phyloP scores from a whole-genome alignment of 768 basidiomycete genomes.

The Dioszegia aurantiaca region DNA sequence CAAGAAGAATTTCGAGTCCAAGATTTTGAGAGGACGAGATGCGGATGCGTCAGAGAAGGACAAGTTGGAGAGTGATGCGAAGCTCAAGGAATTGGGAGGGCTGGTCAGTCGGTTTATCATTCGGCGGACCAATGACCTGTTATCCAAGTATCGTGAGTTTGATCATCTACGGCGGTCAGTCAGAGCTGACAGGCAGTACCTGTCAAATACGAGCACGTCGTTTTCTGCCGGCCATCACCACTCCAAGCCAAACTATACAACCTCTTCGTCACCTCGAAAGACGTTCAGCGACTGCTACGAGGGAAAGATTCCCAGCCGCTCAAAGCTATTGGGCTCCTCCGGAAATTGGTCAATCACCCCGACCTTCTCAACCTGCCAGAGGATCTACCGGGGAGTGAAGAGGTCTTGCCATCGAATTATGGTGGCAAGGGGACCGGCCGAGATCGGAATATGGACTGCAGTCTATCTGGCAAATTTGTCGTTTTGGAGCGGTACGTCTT shows the following conservation, averaged over 20 bases:
- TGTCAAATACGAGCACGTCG: slow-evolving; percentile 97
- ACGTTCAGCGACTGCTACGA: slow-evolving; percentile 82
- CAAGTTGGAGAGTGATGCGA: slow-evolving; percentile 79
- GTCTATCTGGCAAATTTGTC: slow-evolving; percentile 87
- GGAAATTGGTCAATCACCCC: slow-evolving; percentile 94
- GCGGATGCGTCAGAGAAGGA: slow-evolving; percentile 74
- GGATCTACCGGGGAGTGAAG: slow-evolving; percentile 77
- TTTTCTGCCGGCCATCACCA: slow-evolving; percentile 81
- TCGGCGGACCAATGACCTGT: slow-evolving; percentile 83
- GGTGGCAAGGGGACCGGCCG: slow-evolving; percentile 42
- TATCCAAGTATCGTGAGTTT: slow-evolving; percentile 86
- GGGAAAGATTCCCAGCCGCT: slow-evolving; percentile 88
- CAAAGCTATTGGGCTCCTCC: slow-evolving; percentile 88
- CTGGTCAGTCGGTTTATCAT: slow-evolving; percentile 93
- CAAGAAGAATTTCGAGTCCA: slow-evolving; percentile 90
- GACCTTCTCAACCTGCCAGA: slow-evolving; percentile 80
- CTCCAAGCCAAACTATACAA: slow-evolving; percentile 83
- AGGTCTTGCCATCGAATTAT: slow-evolving; percentile 77
- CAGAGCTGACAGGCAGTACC: slow-evolving; percentile 64
- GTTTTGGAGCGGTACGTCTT: slow-evolving; percentile 77
- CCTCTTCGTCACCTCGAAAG: slow-evolving; percentile 86
- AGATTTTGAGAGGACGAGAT: slow-evolving; percentile 85
- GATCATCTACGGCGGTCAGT: neutral
- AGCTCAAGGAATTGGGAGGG: slow-evolving; percentile 82
- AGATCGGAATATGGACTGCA: slow-evolving; percentile 62